Conservation (phyloP, 1,284 basidiomycete genomes). For the Marasmius sp. region DNA sequence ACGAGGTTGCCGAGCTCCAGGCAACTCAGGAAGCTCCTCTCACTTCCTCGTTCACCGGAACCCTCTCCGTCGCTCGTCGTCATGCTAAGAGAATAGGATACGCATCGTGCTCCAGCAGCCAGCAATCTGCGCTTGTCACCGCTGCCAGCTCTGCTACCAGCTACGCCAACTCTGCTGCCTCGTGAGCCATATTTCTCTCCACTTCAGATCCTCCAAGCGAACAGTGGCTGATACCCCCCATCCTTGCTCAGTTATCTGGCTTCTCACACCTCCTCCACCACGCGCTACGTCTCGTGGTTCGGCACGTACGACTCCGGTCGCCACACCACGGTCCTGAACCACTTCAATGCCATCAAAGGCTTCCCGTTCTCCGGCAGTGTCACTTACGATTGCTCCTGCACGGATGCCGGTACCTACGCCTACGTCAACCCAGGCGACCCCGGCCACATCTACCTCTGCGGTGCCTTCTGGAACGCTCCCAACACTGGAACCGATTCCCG, state of each 20-base stretch:
- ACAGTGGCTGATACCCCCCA: too few species aligned
- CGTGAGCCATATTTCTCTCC: slow-evolving; percentile 17
- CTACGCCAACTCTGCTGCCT: slow-evolving; percentile 36
- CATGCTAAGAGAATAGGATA: slow-evolving; percentile 36
- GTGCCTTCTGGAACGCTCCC: slow-evolving; percentile 46
- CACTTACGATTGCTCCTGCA: slow-evolving; percentile 48
- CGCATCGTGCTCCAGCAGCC: slow-evolving; percentile 37
- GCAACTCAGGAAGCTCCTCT: slow-evolving; percentile 25
- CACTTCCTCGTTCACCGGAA: slow-evolving; percentile 35
- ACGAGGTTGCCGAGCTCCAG: slow-evolving; percentile 16
- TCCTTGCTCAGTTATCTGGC: slow-evolving; percentile 34
- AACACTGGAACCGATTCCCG: slow-evolving; percentile 48
- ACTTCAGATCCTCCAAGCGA: too few species aligned
- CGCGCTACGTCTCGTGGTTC: slow-evolving; percentile 51
- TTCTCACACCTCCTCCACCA: slow-evolving; percentile 33
- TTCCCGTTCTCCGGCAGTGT: slow-evolving; percentile 32
- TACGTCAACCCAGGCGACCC: slow-evolving; percentile 46
- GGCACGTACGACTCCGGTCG: slow-evolving; percentile 39
- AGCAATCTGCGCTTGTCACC: slow-evolving; percentile 30
- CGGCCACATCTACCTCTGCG: slow-evolving; percentile 44
- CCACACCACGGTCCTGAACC: slow-evolving; percentile 37
- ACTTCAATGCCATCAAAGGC: slow-evolving; percentile 36
- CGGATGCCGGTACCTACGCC: slow-evolving; percentile 38
- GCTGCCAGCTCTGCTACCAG: slow-evolving; percentile 40
- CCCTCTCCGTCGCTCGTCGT: slow-evolving; percentile 32